These are phyloP conservation scores for Phyllosticta citriasiana DNA, from an alignment of 2,329 filamentous ascomycete species.

Conservation along the genomic window DNA sequence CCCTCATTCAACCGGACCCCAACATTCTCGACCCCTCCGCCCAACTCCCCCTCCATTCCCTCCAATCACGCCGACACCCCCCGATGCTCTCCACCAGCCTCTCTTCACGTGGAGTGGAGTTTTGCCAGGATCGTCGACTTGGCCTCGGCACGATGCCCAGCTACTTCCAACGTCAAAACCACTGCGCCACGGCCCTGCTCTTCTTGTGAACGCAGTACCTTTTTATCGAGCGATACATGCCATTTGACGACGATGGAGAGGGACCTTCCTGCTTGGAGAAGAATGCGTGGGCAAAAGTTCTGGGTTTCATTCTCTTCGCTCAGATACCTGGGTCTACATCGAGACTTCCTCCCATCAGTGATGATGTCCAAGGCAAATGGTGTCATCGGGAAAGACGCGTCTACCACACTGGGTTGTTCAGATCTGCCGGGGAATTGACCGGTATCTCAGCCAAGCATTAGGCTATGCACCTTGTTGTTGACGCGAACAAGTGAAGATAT, in stretches of 20 bases:
- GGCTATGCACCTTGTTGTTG: neutral
- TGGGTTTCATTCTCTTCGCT: neutral
- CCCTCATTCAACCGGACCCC: too few species aligned
- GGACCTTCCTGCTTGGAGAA: neutral
- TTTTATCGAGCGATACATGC: neutral
- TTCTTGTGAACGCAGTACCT: neutral
- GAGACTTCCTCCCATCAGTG: neutral
- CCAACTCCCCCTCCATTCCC: neutral
- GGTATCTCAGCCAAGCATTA: neutral
- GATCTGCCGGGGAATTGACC: neutral
- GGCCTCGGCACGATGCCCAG: neutral
- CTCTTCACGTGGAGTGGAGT: neutral
- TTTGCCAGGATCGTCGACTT: neutral
- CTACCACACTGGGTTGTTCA: neutral
- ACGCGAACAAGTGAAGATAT: neutral
- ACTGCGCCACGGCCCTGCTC: neutral
- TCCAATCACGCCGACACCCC: neutral
- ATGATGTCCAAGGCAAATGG: neutral
- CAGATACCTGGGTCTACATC: neutral
- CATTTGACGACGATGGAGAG: neutral
- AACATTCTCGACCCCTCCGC: neutral
- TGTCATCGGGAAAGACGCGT: neutral
- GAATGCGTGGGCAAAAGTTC: neutral
- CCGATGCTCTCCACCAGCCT: neutral
- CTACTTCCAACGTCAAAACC: neutral